A percentile compares a stretch with the other conserved stretches of the same genome.
Conservation (phyloP, 2,329 filamentous ascomycete genomes). For the Zasmidium cellare region DNA sequence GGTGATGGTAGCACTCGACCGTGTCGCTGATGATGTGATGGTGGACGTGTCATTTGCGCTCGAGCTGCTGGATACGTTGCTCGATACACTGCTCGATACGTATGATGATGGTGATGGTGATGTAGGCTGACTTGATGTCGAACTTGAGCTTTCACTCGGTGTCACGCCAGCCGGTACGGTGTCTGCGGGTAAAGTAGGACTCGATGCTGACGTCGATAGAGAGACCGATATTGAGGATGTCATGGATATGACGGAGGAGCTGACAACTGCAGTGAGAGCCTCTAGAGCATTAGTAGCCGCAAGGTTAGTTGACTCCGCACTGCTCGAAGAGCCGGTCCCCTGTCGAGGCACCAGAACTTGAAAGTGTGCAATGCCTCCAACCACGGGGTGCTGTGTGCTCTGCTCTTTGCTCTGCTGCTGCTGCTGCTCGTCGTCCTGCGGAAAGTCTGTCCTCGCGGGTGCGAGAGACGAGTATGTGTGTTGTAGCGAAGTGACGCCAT, state of each 20-base stretch:
- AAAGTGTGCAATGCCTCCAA: conserved; percentile 21
- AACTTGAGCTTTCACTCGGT: background rate
- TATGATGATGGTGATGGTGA: background rate
- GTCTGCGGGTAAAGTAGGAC: background rate
- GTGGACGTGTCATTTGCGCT: conserved; percentile 7
- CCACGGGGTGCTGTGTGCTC: conserved; percentile 14
- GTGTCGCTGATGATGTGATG: conserved; percentile 6
- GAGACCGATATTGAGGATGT: background rate
- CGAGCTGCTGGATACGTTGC: background rate
- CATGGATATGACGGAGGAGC: background rate
- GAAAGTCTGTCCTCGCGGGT: background rate
- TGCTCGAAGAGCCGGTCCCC: conserved; percentile 14
- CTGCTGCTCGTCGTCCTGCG: background rate
- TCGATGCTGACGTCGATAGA: background rate
- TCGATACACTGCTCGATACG: background rate
- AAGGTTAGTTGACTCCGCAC: background rate
- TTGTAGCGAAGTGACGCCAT: conserved; percentile 17
- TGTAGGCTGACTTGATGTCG: background rate
- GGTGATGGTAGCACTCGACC: background rate
- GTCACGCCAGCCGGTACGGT: background rate
- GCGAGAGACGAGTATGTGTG: conserved; percentile 9
- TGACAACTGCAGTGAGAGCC: background rate
- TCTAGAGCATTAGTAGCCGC: background rate
- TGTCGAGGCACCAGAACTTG: conserved; percentile 23
- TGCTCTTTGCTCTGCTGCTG: too few species aligned